Evolutionary conservation across 495 filamentous ascomycete species (phyloP).

Genomic region (Penicillium desertorum): DNA sequence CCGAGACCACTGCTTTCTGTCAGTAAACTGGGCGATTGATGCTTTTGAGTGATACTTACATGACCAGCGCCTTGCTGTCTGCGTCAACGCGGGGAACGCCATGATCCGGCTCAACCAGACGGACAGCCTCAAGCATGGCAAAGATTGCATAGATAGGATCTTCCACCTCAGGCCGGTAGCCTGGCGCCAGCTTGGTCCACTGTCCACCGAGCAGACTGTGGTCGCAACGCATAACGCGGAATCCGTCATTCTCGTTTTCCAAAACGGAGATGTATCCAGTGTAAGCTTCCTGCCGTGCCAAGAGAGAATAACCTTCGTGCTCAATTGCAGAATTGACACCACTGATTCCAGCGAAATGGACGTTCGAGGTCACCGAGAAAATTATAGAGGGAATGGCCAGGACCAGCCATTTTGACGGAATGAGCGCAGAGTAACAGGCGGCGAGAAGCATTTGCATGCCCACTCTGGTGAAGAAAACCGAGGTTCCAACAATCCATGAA

Average conservation of each 20-base stretch:
- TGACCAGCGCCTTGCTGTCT: slow-evolving; percentile 77
- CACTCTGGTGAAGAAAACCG: slow-evolving; percentile 63
- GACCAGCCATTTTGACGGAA: slow-evolving; percentile 65
- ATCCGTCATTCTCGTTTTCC: slow-evolving; percentile 66
- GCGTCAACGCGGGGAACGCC: slow-evolving; percentile 52
- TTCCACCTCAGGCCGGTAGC: slow-evolving; percentile 52
- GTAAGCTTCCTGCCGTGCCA: slow-evolving; percentile 77
- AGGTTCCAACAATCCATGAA: slow-evolving; percentile 57
- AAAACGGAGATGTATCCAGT: slow-evolving; percentile 93
- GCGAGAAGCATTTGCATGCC: slow-evolving; percentile 69
- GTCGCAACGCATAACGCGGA: slow-evolving; percentile 85
- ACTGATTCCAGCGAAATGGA: slow-evolving; percentile 59
- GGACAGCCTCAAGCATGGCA: slow-evolving; percentile 85
- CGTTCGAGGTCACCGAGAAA: slow-evolving; percentile 68
- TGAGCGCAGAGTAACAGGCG: slow-evolving; percentile 58
- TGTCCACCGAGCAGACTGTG: slow-evolving; percentile 95
- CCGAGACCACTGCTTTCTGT: slow-evolving; percentile 69
- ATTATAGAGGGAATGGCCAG: slow-evolving; percentile 66
- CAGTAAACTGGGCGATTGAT: not conserved
- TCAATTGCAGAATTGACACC: slow-evolving; percentile 64
- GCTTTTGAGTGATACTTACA: slow-evolving; percentile 47
- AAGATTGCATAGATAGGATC: slow-evolving; percentile 95
- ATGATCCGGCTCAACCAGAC: slow-evolving; percentile 64
- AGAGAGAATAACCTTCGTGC: slow-evolving; percentile 51
- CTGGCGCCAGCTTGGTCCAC: slow-evolving; percentile 53